Evolutionary conservation across 202 grass and related monocot genomes (phyloP), one percentile per base, ranked within the genome.

Genomic region (Panicum virgatum): DNA sequence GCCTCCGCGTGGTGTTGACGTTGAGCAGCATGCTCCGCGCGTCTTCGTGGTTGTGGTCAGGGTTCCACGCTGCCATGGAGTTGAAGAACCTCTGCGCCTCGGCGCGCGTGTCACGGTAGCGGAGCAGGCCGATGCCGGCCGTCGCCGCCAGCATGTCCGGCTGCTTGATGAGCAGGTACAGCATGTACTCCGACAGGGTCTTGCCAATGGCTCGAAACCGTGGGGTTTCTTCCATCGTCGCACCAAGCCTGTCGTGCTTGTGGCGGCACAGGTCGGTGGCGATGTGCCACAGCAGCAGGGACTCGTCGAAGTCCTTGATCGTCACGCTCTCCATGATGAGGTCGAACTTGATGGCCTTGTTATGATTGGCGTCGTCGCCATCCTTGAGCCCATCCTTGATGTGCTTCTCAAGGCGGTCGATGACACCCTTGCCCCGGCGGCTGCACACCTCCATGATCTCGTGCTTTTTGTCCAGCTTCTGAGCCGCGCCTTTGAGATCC

Each of bases 101-200:
- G 5, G 47, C 85, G n/a, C 77, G 80, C 0, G 89, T 91, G 79
- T 88, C 72, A 0, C 18, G 77, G 59, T 50, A 91, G 0, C 61
- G 73, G 43, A 86, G 37, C 8, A 68, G 82, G 0, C 82, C 73
- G 52, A 92, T 80, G 15, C 78, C 0, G 73, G 1, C 82, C 67
- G 60, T 86, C 80, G 15, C 73, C 0, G 53, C 37, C n/a, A 82
- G 16, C 66, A 88, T 79, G 12, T 76, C 34, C 9, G 86, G 82
- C 66, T 83, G 66, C 50, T 50, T 79, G 6, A 83, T 12, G 0
- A 88, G 79, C 12, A 92, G 86, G 53, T 92, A 92, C 1, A 92
- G 2, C 82, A 92, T 82, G 79, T 92, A 92, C 27, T 92, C 75
- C 3, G 86, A 92, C 36, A 92, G 1, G 37, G 30, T 61, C 57